Conservation (phyloP, 2,329 filamentous ascomycete species). For the Ophiosphaerella herpotricha region DNA sequence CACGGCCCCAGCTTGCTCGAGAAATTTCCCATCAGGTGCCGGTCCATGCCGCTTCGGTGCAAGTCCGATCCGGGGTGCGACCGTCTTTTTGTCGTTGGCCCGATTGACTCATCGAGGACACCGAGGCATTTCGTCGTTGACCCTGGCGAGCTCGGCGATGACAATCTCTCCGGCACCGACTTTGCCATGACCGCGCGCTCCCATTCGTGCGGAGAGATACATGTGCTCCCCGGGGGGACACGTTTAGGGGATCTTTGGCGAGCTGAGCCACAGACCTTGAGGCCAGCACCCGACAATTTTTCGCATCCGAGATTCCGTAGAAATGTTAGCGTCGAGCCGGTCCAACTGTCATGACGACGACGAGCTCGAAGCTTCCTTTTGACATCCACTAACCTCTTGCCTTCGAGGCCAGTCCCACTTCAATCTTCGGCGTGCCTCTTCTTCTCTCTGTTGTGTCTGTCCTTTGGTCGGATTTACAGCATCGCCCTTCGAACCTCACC, state of each 20-base stretch:
- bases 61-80: constrained; percentile 34
- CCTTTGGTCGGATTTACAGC: constrained; percentile 10
- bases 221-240: constrained; percentile 22
- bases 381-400: constrained; percentile 33
- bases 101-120: constrained; percentile 25
- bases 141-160: constrained; percentile 23
- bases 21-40: constrained; percentile 26
- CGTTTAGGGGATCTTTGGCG: constrained; percentile 11
- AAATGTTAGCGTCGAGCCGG: constrained; percentile 13
- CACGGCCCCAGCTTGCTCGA: background rate
- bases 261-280: constrained; percentile 4
- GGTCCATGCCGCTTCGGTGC: constrained; percentile 18
- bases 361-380: constrained; percentile 35
- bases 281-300: constrained; percentile 19
- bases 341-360: constrained; percentile 30
- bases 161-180: constrained; percentile 25
- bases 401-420: constrained; percentile 24
- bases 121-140: background rate
- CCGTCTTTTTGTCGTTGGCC: constrained; percentile 31
- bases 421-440: constrained; percentile 32
- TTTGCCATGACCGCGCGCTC: background rate
- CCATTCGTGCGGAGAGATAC: constrained; percentile 22
- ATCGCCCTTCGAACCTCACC: constrained; percentile 20
- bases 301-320: constrained; percentile 10
- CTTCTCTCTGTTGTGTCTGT: constrained; percentile 14